Percentiles rank a stretch among this genome's conserved stretches.
Conservation (phyloP, 2,329 filamentous ascomycete genomes). For the Apiospora saccharicola region DNA sequence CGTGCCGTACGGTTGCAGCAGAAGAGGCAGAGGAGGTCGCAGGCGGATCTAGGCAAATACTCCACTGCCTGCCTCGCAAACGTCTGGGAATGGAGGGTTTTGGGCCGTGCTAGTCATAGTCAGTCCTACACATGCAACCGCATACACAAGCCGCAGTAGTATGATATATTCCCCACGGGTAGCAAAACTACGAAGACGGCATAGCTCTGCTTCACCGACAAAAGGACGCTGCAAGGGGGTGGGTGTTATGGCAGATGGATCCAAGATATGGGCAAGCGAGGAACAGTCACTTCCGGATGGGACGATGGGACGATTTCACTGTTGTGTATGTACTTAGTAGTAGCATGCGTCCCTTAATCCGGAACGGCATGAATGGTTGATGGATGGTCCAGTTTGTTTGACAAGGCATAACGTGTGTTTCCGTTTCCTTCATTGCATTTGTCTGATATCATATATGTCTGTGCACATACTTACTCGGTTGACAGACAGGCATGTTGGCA, state of each 20-base stretch:
- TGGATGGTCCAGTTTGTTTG: background rate
- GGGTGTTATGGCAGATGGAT: constrained; percentile 18
- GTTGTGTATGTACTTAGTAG: background rate
- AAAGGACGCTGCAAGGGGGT: background rate
- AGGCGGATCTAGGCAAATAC: background rate
- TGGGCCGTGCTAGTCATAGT: background rate
- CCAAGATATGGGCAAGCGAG: background rate
- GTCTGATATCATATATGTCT: background rate
- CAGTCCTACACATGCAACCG: background rate
- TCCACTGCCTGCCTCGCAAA: background rate
- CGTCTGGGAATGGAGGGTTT: background rate
- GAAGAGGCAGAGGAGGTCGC: background rate
- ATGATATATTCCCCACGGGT: background rate
- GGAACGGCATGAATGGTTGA: background rate
- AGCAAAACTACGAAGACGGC: background rate
- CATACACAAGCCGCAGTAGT: no score
- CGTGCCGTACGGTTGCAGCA: background rate
- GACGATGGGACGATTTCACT: background rate
- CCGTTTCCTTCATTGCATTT: background rate
- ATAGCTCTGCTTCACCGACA: constrained; percentile 19
- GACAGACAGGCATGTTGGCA: background rate
- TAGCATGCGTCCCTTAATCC: background rate
- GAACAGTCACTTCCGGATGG: background rate
- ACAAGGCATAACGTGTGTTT: background rate
- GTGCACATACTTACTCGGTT: background rate